Base-by-base conservation (phyloP, 2,329 filamentous ascomycete species). In the Paracorniculantispora psalliotae region DNA sequence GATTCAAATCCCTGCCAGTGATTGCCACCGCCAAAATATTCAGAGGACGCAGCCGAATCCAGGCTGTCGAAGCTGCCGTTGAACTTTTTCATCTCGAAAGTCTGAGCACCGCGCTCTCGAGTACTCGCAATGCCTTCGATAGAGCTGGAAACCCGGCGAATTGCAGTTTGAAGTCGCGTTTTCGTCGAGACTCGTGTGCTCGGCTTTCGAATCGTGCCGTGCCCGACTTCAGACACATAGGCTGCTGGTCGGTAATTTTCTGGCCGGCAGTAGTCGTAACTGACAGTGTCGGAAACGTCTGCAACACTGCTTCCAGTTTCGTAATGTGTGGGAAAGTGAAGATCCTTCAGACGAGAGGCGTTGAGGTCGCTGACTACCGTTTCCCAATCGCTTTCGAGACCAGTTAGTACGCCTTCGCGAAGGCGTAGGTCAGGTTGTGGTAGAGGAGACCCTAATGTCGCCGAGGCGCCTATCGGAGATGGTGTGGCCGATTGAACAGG, bases 231-330 rank as follows among this genome's bases (percentile, higher is more conserved):
- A 7, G 55, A 26, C 4, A 23, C 21, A 23, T 26, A 51, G 6
- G 37, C n/a, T 15, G 35, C 49, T 3, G 55, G 55, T 10, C 37
- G 49, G 2, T 50, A 23, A 30, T 30, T 17, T 28, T 41, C n/a
- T 33, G 43, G 28, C 13, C 52, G 23, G 41, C 30, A 41, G 41
- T 47, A 30, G 33, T 25, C 47, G 8, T 52, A 60, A 19, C 50
- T 54, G 7, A 43, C 17, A 8, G 62, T 61, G 46, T 79, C 77
- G 1, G 78, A 79, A 7, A 75, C 71, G 60, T 80, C 72, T 2
- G 78, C 78, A 23, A 81, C 63, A 58, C 78, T 81, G 62, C 74
- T 78, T 10, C 77, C 76, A 15, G 60, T 63, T 26, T 63, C 62
- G 56, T 64, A 57, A 19, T 58, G 35, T 13, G 46, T 3, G 25